Evolutionary conservation across 2,329 filamentous ascomycete genomes (phyloP), one percentile per base, ranked within the genome.

Genomic region (Gnomoniopsis sp.): DNA sequence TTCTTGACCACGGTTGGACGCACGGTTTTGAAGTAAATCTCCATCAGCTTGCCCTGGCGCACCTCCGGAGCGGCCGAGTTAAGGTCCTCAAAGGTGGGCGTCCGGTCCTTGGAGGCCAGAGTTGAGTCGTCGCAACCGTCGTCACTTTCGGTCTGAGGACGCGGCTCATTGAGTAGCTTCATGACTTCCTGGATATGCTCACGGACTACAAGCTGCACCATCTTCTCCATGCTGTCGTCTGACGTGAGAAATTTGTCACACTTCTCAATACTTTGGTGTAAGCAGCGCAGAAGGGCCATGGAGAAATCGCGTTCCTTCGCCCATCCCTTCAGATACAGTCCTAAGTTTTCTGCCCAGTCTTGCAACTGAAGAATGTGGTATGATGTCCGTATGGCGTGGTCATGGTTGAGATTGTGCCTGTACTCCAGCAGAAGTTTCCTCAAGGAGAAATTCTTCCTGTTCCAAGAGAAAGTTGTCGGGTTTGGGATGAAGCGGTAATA

Each of bases 401-500:
- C 57, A 2, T 63, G 55, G 0, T 62, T 59, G 14, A 77, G 67
- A 12, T 71, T 67, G 3, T 62, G 62, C 6, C 65, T 50, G 64
- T 74, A 82, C 2, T 76, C 73, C 12, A 69, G 64, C 52, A 82
- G 65, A 1, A 82, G 66, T 53, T 72, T 74, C 17, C 70, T 65
- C 1, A 82, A 64, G 43, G 73, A 77, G 38, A 83, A 75, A 2
- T 76, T 76, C 48, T 75, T 74, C 59, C 74, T 80, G 58, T 83
- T 76, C 82, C 81, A 85, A n/a, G 69, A 70, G 55, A 80, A 79
- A 1, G 75, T 72, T 0, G 82, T 85, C 0, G 83, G 83, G 61
- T 86, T 86, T 0, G 83, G 83, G 1, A 86, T 72, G 67, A 79
- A 77, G 1, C 80, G 80, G 61, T 80, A 85, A 58, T 72, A 74